Percentiles rank a stretch among this genome's conserved stretches.
Evolutionary conservation across 2,329 filamentous ascomycete genomes (phyloP).

Genomic region (Paraphoma sp.): DNA sequence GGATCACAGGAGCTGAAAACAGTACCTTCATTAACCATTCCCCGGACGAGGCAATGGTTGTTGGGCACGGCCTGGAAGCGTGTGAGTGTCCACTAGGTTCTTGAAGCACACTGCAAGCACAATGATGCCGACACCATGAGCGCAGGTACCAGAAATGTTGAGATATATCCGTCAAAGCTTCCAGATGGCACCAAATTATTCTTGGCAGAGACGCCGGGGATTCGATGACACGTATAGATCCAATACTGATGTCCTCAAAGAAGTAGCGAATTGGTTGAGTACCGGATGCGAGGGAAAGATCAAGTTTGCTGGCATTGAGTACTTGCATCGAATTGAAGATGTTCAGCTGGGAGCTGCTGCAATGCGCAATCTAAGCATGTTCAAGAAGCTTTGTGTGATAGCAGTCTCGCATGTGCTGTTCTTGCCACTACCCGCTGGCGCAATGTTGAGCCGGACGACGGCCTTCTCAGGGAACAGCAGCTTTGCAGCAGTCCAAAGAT

Average conservation of each 20-base stretch:
- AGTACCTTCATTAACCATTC: conserved; percentile 44
- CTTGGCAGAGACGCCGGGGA: conserved; percentile 57
- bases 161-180: conserved; percentile 4
- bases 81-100: neutral
- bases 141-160: conserved; percentile 8
- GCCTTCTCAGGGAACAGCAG: neutral
- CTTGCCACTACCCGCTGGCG: conserved; percentile 55
- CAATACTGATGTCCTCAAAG: conserved; percentile 54
- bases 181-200: conserved; percentile 4
- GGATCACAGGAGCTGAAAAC: conserved; percentile 52
- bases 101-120: neutral
- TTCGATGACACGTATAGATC: conserved; percentile 55
- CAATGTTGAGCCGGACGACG: neutral
- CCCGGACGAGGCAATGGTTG: conserved; percentile 10
- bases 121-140: neutral
- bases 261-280: conserved; percentile 51
- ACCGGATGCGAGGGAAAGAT: conserved; percentile 36
- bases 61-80: conserved; percentile 13
- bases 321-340: conserved; percentile 55
- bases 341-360: conserved; percentile 49
- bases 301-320: conserved; percentile 55
- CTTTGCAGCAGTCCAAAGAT: conserved; percentile 3
- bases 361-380: conserved; percentile 54
- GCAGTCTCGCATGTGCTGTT: conserved; percentile 50
- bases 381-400: conserved; percentile 53